Evolutionary conservation across 2,329 filamentous ascomycete species (phyloP).

Genomic region (Fusarium sororula): DNA sequence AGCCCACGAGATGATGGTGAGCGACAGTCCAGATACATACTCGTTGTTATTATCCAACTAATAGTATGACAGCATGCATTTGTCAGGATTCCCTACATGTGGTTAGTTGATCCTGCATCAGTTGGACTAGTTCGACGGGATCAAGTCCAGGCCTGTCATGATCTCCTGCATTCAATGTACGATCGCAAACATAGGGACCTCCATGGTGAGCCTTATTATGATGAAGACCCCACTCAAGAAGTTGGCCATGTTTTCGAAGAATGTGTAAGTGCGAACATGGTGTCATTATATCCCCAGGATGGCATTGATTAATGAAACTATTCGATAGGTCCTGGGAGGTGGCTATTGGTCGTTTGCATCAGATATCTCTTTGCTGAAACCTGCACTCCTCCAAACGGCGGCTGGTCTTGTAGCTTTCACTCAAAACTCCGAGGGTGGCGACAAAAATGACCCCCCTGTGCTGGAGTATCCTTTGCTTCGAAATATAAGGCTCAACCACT

Average conservation of each 20-base stretch:
- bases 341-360: slow-evolving; percentile 29
- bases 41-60: not conserved
- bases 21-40: not conserved
- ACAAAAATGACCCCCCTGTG: not conserved
- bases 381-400: slow-evolving; percentile 25
- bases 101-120: slow-evolving; percentile 23
- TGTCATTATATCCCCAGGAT: not conserved
- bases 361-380: not conserved
- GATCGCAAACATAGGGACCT: not conserved
- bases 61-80: slow-evolving; percentile 34
- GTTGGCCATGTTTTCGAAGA: slow-evolving; percentile 40
- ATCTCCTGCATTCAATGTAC: slow-evolving; percentile 10
- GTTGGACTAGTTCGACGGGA: slow-evolving; percentile 18
- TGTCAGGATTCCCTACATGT: slow-evolving; percentile 5
- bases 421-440: not conserved
- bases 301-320: not conserved
- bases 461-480: slow-evolving; percentile 1
- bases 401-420: slow-evolving; percentile 9
- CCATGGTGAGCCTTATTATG: slow-evolving; percentile 36
- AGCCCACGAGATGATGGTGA: slow-evolving; percentile 44
- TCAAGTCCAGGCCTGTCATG: slow-evolving; percentile 13
- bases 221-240: slow-evolving; percentile 36
- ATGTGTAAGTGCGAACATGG: slow-evolving; percentile 1
- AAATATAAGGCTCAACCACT: slow-evolving; percentile 10
- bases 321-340: slow-evolving; percentile 33